Evolutionary conservation across 306 rosid genomes (phyloP).

Genomic region (Sphenostylis stenocarpa): DNA sequence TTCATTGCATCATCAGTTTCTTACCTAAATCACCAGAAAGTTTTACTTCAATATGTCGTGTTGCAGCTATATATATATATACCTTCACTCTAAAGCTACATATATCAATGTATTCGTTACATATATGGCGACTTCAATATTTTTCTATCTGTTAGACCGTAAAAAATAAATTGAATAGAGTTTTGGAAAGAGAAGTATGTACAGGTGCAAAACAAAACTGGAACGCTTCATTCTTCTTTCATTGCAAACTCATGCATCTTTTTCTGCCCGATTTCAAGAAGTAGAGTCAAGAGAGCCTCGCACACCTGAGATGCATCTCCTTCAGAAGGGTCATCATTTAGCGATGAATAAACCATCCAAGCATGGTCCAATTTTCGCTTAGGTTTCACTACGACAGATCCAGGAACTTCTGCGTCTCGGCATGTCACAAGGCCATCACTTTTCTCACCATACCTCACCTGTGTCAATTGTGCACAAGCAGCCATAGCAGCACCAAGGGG

Average conservation of each 20-base stretch:
- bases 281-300: conserved; percentile 86
- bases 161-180: conserved; percentile 30
- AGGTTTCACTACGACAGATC: conserved; percentile 84
- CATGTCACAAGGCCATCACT: conserved; percentile 94
- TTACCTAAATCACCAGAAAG: neutral
- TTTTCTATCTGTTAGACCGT: neutral
- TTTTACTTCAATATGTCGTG: neutral
- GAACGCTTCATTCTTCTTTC: conserved; percentile 64
- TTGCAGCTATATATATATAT: neutral
- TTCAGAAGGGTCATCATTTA: conserved; percentile 59
- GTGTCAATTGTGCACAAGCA: conserved; percentile 92
- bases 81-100: neutral
- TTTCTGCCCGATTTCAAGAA: conserved; percentile 74
- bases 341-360: conserved; percentile 95
- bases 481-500: conserved; percentile 99
- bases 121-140: conserved; percentile 7
- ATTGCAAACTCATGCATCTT: conserved; percentile 59
- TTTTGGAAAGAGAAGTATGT: conserved; percentile 24
- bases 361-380: conserved; percentile 85
- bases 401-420: conserved; percentile 91
- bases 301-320: conserved; percentile 93
- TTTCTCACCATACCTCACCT: conserved; percentile 82
- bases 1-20: neutral
- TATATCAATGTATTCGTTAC: conserved; percentile 17
- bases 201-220: neutral